Evolutionary conservation across 1,284 basidiomycete genomes (phyloP), one percentile per base, ranked within the genome.

Genomic region (Wolfiporia cocos): DNA sequence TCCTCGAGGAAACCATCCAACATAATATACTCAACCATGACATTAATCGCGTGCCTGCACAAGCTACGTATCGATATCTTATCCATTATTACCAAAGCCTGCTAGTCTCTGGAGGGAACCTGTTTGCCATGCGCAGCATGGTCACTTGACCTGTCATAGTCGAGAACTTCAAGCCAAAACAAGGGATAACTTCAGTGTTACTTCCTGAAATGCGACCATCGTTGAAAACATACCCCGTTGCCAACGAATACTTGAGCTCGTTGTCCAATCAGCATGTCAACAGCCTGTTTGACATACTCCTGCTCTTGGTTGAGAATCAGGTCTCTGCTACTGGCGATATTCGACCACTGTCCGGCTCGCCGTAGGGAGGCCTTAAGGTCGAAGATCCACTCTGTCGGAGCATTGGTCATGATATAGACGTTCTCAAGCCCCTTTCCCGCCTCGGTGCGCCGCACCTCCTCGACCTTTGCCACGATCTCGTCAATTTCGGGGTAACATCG

Each of bases 71-170:
- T n/a, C n/a, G n/a, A n/a, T n/a, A n/a, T n/a, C n/a, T n/a, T n/a
- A n/a, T n/a, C n/a, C n/a, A n/a, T n/a, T n/a, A 24, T 67, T 51
- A 77, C 54, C 75, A 63, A 44, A 77, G 68, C 30, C 68, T 59
- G 43, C 63, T 72, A 19, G 58, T 64, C 3, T 55, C 48, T 1
- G 64, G 52, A 24, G 64, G 52, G 34, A 69, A 49, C 5, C 67
- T 67, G 47, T 66, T 68, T 4, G 71, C 74, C 57, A 74, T 63
- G 20, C 78, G 62, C 34, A 81, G 56, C 71, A 79, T 71, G 18
- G 71, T 65, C 18, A 76, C 68, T 49, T 79, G 80, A 14, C 76
- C 69, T 14, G 69, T 69, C 45, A 80, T 45, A 47, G 74, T 80
- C 33, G 77, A 81, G 55, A 79, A 81, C 78, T 78, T n/a, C 9